Evolutionary conservation across 2,329 filamentous ascomycete species (phyloP), one percentile per base, ranked within the genome.

Genomic region (Cadophora luteo-olivacea): DNA sequence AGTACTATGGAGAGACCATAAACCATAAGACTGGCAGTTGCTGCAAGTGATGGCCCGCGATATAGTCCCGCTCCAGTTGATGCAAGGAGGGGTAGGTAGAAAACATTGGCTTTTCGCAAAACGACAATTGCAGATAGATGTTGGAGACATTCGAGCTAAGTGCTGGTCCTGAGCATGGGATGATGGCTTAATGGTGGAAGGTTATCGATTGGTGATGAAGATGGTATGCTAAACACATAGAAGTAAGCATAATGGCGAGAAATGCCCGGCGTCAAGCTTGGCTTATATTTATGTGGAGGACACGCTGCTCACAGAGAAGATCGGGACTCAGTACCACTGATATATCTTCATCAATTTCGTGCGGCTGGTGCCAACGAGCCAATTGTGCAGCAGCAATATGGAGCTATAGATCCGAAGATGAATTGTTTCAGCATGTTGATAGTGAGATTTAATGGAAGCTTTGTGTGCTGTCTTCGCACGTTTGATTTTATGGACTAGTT

Each of bases 1-100:
- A 65, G 64, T 19, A 62, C 64, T 29, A 33, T 48, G 24, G 68
- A 74, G 6, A 58, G 61, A 22, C 54, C 70, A 12, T 74, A 64
- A 72, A n/a, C 2, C 7, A 19, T 24, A 5, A 11, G 19, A 22
- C n/a, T 48, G 1, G 11, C 11, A 63, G 33, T 29, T n/a, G 22
- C 19, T 29, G 3, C 14, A 52, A 14, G 24, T 52, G 29, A 38
- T 7, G 12, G n/a, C n/a, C 52, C 2, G 61, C 12, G n/a, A 24
- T 55, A 19, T 24, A 33, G 48, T 22, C 22, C 19, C n/a, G 33
- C 61, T 12, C 45, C 12, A 24, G 25, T n/a, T n/a, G 6, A 12
- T 48, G 7, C 14, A 62, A 33, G 41, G 32, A n/a, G 61, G 22
- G 14, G 19, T 38, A 36, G 29, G 11, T 14, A 54, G 49, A 11